Evolutionary conservation across 2,329 filamentous ascomycete species (phyloP).

Genomic region (Fusarium temperatum): DNA sequence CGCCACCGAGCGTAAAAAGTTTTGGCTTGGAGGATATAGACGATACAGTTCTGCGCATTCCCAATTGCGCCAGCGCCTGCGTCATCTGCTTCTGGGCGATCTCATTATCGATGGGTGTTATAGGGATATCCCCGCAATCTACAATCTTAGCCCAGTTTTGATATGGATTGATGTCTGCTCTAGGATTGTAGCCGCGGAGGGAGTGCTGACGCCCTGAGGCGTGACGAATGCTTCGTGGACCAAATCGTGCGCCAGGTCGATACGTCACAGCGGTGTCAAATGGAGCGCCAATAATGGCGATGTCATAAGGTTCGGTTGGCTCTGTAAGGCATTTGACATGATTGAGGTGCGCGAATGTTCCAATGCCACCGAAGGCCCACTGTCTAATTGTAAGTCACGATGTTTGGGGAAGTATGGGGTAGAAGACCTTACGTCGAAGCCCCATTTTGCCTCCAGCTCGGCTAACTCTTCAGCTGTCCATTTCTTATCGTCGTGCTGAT

Average conservation of each 20-base stretch:
- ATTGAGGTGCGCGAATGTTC: slow-evolving; percentile 77
- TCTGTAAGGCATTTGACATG: slow-evolving; percentile 74
- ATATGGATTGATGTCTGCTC: slow-evolving; percentile 86
- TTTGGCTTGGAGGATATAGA: slow-evolving; percentile 55
- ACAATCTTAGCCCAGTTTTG: slow-evolving; percentile 80
- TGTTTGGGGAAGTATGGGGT: no score
- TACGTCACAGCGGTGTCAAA: slow-evolving; percentile 80
- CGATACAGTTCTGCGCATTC: slow-evolving; percentile 50
- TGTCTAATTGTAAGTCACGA: slow-evolving; percentile 5
- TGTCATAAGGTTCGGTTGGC: slow-evolving; percentile 71
- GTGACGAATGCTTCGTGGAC: slow-evolving; percentile 84
- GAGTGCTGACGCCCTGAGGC: slow-evolving; percentile 83
- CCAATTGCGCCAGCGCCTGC: slow-evolving; percentile 77
- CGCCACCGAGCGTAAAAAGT: slow-evolving; percentile 77
- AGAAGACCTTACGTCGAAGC: slow-evolving; percentile 57
- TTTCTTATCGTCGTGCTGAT: slow-evolving; percentile 50
- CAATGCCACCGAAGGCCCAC: slow-evolving; percentile 73
- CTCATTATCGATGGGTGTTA: slow-evolving; percentile 86
- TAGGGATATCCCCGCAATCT: slow-evolving; percentile 90
- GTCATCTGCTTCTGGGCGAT: slow-evolving; percentile 86
- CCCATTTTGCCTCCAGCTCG: slow-evolving; percentile 66
- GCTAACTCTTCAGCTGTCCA: slow-evolving; percentile 61
- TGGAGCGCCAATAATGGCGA: slow-evolving; percentile 75
- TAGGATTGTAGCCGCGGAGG: slow-evolving; percentile 80
- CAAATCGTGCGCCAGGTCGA: slow-evolving; percentile 74